Conservation (phyloP, 2,329 filamentous ascomycete genomes). For the Shiraia bambusicola region DNA sequence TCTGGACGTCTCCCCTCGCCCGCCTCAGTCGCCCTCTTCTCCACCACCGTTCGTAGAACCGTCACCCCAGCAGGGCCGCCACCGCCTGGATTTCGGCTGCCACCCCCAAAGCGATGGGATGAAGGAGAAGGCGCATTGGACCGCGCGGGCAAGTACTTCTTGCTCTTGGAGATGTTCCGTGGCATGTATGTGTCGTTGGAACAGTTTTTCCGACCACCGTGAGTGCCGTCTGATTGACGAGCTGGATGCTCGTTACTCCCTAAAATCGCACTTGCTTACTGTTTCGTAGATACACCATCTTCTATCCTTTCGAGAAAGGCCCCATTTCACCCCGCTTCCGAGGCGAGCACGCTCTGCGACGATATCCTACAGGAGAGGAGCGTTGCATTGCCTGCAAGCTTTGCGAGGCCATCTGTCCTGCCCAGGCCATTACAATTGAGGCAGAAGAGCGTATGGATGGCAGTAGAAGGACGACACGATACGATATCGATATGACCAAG, state of each 20-base stretch:
- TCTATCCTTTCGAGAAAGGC: slow-evolving; percentile 98
- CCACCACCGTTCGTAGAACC: slow-evolving; percentile 61
- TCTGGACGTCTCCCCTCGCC: slow-evolving; percentile 41
- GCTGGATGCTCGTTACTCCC: slow-evolving; percentile 4
- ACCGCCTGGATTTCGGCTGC: slow-evolving; percentile 77
- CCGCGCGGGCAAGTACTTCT: slow-evolving; percentile 88
- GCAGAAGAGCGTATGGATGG: slow-evolving; percentile 97
- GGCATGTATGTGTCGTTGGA: slow-evolving; percentile 98
- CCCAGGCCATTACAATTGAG: slow-evolving; percentile 98
- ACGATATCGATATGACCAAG: slow-evolving; percentile 99
- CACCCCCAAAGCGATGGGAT: slow-evolving; percentile 74
- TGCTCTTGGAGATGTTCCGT: slow-evolving; percentile 91
- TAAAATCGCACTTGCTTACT: slow-evolving; percentile 27
- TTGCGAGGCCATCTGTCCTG: slow-evolving; percentile 97
- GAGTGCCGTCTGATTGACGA: slow-evolving; percentile 52
- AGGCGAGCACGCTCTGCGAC: slow-evolving; percentile 92
- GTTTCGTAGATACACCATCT: slow-evolving; percentile 82
- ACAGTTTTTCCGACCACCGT: slow-evolving; percentile 98
- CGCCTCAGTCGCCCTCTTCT: slow-evolving; percentile 61
- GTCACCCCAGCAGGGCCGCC: slow-evolving; percentile 75
- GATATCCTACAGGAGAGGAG: slow-evolving; percentile 97
- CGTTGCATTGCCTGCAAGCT: slow-evolving; percentile 99
- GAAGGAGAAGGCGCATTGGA: slow-evolving; percentile 78
- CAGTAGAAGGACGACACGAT: slow-evolving; percentile 90
- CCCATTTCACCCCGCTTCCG: slow-evolving; percentile 97